These are phyloP conservation scores for Penicillium aurantiogriseum DNA, from an alignment of 2,329 filamentous ascomycete species.

Conservation along the genomic window DNA sequence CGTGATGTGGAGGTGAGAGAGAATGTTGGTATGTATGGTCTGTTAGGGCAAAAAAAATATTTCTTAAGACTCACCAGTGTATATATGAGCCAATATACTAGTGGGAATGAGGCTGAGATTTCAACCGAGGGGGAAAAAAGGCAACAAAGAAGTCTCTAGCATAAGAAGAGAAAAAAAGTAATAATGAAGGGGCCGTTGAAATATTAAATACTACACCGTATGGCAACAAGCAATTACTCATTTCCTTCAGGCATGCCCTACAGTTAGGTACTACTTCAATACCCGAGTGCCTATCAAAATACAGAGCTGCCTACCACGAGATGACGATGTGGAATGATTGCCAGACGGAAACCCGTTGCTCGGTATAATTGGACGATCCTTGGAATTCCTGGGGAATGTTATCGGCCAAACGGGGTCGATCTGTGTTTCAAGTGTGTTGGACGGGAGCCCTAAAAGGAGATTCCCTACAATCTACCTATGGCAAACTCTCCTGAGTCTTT, in stretches of 20 bases:
- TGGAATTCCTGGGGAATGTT: conserved; percentile 25
- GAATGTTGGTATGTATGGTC: neutral
- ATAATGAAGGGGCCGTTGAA: neutral
- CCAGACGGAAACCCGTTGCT: conserved; percentile 12
- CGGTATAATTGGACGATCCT: conserved; percentile 24
- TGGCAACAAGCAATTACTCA: neutral
- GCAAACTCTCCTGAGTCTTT: conserved; percentile 1
- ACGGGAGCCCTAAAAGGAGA: conserved; percentile 11
- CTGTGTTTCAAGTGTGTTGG: conserved; percentile 25
- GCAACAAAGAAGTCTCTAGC: neutral
- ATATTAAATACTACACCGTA: conserved; percentile 10
- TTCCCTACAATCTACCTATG: neutral
- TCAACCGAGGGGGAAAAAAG: neutral
- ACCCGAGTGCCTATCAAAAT: conserved; percentile 18
- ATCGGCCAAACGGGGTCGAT: conserved; percentile 25
- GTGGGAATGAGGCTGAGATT: conserved; percentile 17
- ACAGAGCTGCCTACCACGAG: conserved; percentile 12
- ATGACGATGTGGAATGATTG: conserved; percentile 28
- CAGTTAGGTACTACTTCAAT: conserved; percentile 11
- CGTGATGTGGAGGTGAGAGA: neutral
- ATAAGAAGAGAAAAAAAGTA: neutral
- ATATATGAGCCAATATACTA: neutral
- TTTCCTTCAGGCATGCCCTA: conserved; percentile 12
- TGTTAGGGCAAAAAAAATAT: neutral
- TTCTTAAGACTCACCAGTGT: neutral